Evolutionary conservation across 129 eudicot species (phyloP).

Genomic region (Tagetes patula): DNA sequence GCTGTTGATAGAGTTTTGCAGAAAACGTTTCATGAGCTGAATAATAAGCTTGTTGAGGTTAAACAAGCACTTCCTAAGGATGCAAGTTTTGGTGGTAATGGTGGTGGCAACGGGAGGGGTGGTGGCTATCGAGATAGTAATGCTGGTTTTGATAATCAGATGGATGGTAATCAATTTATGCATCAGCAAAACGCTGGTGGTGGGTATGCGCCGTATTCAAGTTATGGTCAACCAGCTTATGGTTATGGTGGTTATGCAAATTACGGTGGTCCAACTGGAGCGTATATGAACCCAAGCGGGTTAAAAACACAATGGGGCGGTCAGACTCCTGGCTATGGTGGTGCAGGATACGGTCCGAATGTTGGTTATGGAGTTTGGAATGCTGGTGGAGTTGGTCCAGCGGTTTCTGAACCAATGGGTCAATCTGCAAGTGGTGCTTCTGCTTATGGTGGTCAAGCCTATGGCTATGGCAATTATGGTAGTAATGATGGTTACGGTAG

Average conservation of each 20-base stretch:
- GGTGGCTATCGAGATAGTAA: slow-evolving; percentile 45
- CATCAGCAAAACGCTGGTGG: slow-evolving; percentile 47
- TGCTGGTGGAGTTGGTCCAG: slow-evolving; percentile 29
- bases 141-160: slow-evolving; percentile 39
- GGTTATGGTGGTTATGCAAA: slow-evolving; percentile 47
- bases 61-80: slow-evolving; percentile 74
- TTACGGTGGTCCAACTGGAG: slow-evolving; percentile 46
- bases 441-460: slow-evolving; percentile 51
- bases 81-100: slow-evolving; percentile 44
- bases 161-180: slow-evolving; percentile 42
- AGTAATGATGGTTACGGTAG: slow-evolving; percentile 41
- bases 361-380: slow-evolving; percentile 50
- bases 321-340: slow-evolving; percentile 54
- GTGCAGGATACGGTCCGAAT: slow-evolving; percentile 39
- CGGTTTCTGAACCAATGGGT: slow-evolving; percentile 41
- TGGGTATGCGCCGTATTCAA: slow-evolving; percentile 43
- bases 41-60: slow-evolving; percentile 58
- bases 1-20: slow-evolving; percentile 70
- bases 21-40: slow-evolving; percentile 55
- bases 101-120: slow-evolving; percentile 32
- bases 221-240: slow-evolving; percentile 46
- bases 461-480: slow-evolving; percentile 47
- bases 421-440: slow-evolving; percentile 51
- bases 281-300: slow-evolving; percentile 43
- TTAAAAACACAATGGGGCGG: slow-evolving; percentile 46